phyloP scores from a whole-genome alignment of 176 grass and related monocot genomes.

The Rhynchospora tenuis region DNA sequence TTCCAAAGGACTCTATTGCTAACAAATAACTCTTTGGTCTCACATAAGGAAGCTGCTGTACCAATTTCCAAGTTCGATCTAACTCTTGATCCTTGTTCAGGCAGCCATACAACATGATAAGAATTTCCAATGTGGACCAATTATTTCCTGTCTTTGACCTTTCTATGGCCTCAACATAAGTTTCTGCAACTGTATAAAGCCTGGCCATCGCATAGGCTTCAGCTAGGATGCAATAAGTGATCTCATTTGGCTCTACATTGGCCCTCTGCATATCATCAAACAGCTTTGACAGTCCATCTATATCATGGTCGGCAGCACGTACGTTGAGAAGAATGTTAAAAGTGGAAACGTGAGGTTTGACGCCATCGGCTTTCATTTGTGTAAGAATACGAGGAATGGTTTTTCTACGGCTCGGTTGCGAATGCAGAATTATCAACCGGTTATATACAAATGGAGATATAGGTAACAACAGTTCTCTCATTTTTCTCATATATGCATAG shows the following conservation, averaged over 20 bases:
- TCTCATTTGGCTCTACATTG: conserved; percentile 86
- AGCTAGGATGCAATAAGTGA: conserved; percentile 84
- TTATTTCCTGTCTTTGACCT: conserved; percentile 71
- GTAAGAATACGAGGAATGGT: conserved; percentile 56
- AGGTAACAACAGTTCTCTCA: conserved; percentile 58
- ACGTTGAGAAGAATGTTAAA: conserved; percentile 92
- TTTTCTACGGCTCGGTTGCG: conserved; percentile 66
- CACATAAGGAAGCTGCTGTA: conserved; percentile 58
- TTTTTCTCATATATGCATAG: conserved; percentile 90
- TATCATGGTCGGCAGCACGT: conserved; percentile 75
- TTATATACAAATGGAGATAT: conserved; percentile 76
- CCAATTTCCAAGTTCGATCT: conserved; percentile 52
- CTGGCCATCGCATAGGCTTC: conserved; percentile 80
- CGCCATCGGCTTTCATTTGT: conserved; percentile 73
- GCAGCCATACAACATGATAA: conserved; percentile 77
- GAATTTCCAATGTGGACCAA: conserved; percentile 88
- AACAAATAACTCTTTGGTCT: conserved; percentile 67
- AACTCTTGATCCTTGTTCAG: conserved; percentile 64
- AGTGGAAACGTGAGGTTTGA: conserved; percentile 66
- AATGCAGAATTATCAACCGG: conserved; percentile 82
- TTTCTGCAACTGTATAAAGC: conserved; percentile 58
- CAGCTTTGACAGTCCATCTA: conserved; percentile 70
- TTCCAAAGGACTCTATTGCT: conserved; percentile 92
- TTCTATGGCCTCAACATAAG: conserved; percentile 81
- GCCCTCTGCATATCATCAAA: conserved; percentile 76